A percentile compares a stretch with the other conserved stretches of the same genome.
Conservation (phyloP, 495 filamentous ascomycete genomes). For the Xylaria longipes region DNA sequence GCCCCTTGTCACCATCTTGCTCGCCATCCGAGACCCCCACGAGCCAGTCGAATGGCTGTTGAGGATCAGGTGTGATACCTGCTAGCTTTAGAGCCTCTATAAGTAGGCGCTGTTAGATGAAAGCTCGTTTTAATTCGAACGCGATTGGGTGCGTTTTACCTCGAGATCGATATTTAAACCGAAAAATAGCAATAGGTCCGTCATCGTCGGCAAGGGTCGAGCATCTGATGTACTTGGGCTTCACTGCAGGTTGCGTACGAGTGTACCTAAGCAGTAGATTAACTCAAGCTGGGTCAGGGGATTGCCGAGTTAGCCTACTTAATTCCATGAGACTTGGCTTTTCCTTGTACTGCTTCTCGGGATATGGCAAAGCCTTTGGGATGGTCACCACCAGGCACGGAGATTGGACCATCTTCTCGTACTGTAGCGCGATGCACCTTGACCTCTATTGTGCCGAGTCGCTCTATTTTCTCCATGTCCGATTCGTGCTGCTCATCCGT, state of each 20-base stretch:
- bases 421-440: background rate
- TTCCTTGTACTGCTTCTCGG: background rate
- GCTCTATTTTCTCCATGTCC: background rate
- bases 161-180: constrained; percentile 22
- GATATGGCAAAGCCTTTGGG: background rate
- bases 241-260: background rate
- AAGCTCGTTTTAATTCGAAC: background rate
- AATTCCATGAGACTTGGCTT: background rate
- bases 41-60: background rate
- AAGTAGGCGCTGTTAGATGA: background rate
- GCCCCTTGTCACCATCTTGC: background rate
- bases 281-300: background rate
- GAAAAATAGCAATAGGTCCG: constrained; percentile 7
- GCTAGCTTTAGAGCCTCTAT: background rate
- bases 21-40: background rate
- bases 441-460: constrained; percentile 15
- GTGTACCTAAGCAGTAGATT: background rate
- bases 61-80: background rate
- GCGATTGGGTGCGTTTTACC: background rate
- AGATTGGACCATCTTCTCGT: background rate
- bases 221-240: background rate
- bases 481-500: background rate
- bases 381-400: background rate
- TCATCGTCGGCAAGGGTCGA: background rate
- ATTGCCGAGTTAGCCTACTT: background rate